These are phyloP conservation scores for Chytridiales sp. DNA, from an alignment of 371 early-diverging fungal species.

Conservation along the genomic window DNA sequence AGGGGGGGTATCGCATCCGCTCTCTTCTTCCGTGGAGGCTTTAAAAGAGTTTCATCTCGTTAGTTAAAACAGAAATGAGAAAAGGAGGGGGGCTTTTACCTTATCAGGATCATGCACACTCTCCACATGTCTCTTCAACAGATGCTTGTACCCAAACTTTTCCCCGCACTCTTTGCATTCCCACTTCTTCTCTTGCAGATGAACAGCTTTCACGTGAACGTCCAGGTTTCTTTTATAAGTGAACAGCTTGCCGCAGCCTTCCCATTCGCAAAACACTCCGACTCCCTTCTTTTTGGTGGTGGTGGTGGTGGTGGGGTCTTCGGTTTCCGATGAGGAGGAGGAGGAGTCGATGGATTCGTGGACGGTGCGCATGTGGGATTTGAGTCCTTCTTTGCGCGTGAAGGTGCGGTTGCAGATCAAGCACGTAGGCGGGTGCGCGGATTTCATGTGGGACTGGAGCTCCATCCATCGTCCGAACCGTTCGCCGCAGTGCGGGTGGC, in stretches of 20 bases:
- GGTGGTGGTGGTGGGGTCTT: too few relatives aligned
- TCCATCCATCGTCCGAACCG: slow-evolving; percentile 58
- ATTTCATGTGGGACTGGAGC: slow-evolving; percentile 54
- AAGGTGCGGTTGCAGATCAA: slow-evolving; percentile 52
- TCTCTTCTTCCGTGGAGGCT: slow-evolving; percentile 1
- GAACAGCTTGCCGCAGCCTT: slow-evolving; percentile 46
- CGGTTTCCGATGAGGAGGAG: too few relatives aligned
- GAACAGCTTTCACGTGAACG: slow-evolving; percentile 47
- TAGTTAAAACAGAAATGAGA: neutral
- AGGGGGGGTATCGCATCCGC: neutral
- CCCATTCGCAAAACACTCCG: slow-evolving; percentile 53
- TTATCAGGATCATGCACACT: slow-evolving; percentile 46
- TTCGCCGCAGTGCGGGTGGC: slow-evolving; percentile 45
- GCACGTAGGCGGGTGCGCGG: slow-evolving; percentile 53
- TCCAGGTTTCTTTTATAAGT: slow-evolving; percentile 35
- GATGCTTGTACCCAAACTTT: slow-evolving; percentile 57
- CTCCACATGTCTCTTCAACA: slow-evolving; percentile 52
- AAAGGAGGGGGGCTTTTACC: neutral
- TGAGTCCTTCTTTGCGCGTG: slow-evolving; percentile 33
- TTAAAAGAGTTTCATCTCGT: too few relatives aligned
- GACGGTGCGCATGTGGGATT: slow-evolving; percentile 45
- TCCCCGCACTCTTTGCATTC: slow-evolving; percentile 48
- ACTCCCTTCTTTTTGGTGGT: too few relatives aligned
- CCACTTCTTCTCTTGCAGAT: slow-evolving; percentile 45
- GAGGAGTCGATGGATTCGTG: slow-evolving; percentile 27